phyloP scores from a whole-genome alignment of 331 rosid genomes.

The Rosa hybrid region DNA sequence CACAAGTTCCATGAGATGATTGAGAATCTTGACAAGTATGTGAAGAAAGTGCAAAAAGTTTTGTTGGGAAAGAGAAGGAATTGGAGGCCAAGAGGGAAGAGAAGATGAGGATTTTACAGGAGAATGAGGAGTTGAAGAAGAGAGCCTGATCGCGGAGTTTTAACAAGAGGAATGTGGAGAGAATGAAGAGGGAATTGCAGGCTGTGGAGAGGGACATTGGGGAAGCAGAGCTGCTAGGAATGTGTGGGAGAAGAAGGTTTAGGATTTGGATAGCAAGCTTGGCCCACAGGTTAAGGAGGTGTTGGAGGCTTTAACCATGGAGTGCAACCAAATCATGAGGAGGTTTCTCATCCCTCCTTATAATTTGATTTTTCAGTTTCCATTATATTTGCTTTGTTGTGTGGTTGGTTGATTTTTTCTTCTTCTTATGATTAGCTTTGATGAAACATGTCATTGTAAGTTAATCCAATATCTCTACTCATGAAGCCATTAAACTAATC shows the following conservation, averaged over 20 bases:
- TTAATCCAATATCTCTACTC: neutral
- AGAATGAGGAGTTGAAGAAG: too few species aligned
- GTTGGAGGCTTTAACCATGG: slow-evolving; percentile 62
- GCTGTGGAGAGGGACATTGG: slow-evolving; percentile 41
- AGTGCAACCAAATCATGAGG: slow-evolving; percentile 71
- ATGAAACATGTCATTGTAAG: neutral
- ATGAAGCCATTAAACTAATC: neutral
- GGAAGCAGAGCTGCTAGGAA: slow-evolving; percentile 70
- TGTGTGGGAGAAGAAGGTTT: slow-evolving; percentile 73
- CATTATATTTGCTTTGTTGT: neutral
- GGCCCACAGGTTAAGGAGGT: slow-evolving; percentile 59
- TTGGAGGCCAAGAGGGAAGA: too few species aligned
- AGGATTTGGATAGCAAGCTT: slow-evolving; percentile 58
- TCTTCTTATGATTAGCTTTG: neutral
- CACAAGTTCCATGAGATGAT: slow-evolving; percentile 64
- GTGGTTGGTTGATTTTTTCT: neutral
- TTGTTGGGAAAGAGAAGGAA: too few species aligned
- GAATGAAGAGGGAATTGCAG: too few species aligned
- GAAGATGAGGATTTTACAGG: too few species aligned
- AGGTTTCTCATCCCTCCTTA: slow-evolving; percentile 43
- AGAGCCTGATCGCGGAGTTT: too few species aligned
- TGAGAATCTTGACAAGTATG: slow-evolving; percentile 36
- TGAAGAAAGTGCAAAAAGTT: slow-evolving; percentile 33
- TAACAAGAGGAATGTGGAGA: too few species aligned
- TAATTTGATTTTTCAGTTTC: neutral